A percentile compares a stretch with the other conserved stretches of the same genome.
Evolutionary conservation across 2,329 filamentous ascomycete genomes (phyloP).

Genomic region (Xylaria multiplex): DNA sequence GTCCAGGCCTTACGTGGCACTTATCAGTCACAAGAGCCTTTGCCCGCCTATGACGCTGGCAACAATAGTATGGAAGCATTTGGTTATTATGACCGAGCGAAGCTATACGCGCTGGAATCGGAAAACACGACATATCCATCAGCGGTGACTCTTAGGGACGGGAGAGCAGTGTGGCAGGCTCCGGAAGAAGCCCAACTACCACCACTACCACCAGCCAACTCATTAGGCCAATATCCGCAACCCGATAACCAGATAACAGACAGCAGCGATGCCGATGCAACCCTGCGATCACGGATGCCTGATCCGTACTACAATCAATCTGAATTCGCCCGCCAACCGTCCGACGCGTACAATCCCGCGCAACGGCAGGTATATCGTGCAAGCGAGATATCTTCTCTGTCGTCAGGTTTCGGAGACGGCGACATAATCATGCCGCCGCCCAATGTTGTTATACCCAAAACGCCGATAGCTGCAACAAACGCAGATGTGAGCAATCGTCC

Average conservation of each 20-base stretch:
- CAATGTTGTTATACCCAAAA: conserved; percentile 37
- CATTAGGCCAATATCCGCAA: conserved; percentile 43
- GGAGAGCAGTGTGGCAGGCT: conserved; percentile 34
- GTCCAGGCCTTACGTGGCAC: conserved; percentile 29
- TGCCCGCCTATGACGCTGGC: conserved; percentile 43
- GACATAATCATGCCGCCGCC: conserved; percentile 62
- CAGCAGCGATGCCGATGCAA: conserved; percentile 43
- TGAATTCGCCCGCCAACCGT: conserved; percentile 51
- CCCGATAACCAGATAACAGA: conserved; percentile 45
- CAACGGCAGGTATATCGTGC: conserved; percentile 53
- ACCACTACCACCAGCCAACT: conserved; percentile 40
- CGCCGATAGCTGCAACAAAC: conserved; percentile 30
- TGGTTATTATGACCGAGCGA: conserved; percentile 41
- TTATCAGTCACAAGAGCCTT: conserved; percentile 41
- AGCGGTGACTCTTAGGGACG: conserved; percentile 35
- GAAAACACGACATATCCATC: conserved; percentile 37
- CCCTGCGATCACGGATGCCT: conserved; percentile 51
- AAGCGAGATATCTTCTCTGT: conserved; percentile 68
- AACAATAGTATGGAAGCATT: conserved; percentile 41
- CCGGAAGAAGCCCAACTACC: conserved; percentile 36
- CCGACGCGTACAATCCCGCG: conserved; percentile 51
- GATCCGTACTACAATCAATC: conserved; percentile 54
- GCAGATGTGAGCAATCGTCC: conserved; percentile 41
- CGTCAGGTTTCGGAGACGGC: conserved; percentile 72
- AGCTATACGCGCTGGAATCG: conserved; percentile 36